Evolutionary conservation across 805 yeast genomes (phyloP), one percentile per base, ranked within the genome.

Genomic region (Cyberlindnera euphorbiae): DNA sequence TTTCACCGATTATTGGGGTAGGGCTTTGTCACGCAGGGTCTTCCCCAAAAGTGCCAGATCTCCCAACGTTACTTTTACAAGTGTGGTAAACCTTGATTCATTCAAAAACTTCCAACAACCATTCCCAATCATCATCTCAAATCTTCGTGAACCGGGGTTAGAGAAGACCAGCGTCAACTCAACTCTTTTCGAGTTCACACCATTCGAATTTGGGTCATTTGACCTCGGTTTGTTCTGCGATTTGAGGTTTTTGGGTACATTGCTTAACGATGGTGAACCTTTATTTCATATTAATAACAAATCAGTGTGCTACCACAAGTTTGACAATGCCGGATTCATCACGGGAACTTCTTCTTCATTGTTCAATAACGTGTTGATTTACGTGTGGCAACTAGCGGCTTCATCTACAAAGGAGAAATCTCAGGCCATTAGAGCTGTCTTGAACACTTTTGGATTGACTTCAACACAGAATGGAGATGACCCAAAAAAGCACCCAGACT

Each of bases 171-270:
- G 59, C n/a, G 52, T 48, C 2, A 53, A 55, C 22, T 69, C 79
- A 1, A 70, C 66, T 39, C 41, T 75, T 3, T 69, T 77, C 43
- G 86, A 79, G 53, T 71, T 79, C 45, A 75, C 71, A 11, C 84
- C 84, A 0, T 75, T 56, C 49, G 87, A 79, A 39, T 78, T 78
- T 60, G 86, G 86, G 0, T 75, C 82, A 0, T 79, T 84, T 83
- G 82, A 77, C 43, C 44, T 71, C 23, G 56, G 63, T 25, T 60
- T 73, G 5, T 79, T 79, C 45, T 60, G 70, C 4, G 64, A 71
- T n/a, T 45, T 71, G 27, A 66, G 64, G 39, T 78, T 68, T 45
- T 52, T 79, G 18, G 86, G 86, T 0, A 62, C 82, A 0, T 36
- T 56, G 2, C 50, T 77, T 8, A 39, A 43, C 17, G 58, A 66